These are phyloP conservation scores for Nannizziopsis barbatae DNA, from an alignment of 2,329 filamentous ascomycete genomes.

Conservation along the genomic window DNA sequence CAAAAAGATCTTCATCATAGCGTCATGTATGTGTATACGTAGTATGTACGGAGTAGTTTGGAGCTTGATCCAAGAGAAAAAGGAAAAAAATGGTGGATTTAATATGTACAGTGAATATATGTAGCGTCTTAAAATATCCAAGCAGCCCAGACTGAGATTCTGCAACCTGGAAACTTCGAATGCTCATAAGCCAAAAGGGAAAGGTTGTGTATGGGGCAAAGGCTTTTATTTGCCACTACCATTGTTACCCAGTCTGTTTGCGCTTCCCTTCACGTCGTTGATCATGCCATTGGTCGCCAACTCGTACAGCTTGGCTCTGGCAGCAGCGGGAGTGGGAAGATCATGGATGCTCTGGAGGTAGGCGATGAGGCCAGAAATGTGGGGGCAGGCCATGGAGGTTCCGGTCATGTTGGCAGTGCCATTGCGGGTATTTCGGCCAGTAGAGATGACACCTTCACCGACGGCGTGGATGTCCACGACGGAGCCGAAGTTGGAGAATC, in stretches of 20 bases:
- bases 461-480: constrained; percentile 99
- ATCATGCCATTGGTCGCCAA: background rate
- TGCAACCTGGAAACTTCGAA: too few species aligned
- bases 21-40: too few species aligned
- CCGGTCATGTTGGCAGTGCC: constrained; percentile 98
- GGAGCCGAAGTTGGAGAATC: constrained; percentile 98
- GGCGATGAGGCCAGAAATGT: constrained; percentile 89
- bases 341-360: constrained; percentile 39
- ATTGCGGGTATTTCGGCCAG: constrained; percentile 93
- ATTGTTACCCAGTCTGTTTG: constrained; percentile 5
- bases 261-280: background rate
- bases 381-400: constrained; percentile 97
- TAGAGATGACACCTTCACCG: constrained; percentile 90
- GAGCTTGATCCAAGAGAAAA: background rate
- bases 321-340: constrained; percentile 1
- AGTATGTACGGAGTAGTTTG: background rate
- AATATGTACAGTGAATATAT: background rate
- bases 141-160: too few species aligned
- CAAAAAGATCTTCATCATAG: too few species aligned
- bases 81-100: background rate
- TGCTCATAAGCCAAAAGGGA: too few species aligned
- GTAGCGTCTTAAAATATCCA: background rate
- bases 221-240: constrained; percentile 8
- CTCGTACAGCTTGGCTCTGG: background rate
- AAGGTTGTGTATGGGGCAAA: background rate